Evolutionary conservation across 2,329 filamentous ascomycete species (phyloP).

Genomic region (Microascus cirrosus): DNA sequence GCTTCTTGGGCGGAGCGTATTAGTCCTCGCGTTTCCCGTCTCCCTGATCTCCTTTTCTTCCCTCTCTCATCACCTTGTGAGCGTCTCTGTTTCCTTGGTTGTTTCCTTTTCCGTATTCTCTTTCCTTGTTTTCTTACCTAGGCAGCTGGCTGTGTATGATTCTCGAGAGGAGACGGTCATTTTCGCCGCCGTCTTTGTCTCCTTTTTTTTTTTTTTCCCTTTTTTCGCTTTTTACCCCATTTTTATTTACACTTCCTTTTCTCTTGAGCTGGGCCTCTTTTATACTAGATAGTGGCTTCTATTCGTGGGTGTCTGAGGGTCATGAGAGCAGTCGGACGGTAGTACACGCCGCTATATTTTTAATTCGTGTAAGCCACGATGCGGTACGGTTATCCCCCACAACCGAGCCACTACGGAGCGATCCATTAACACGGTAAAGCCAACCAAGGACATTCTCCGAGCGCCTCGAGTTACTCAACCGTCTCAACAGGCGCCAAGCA

Average conservation of each 20-base stretch:
- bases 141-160: too few relatives aligned
- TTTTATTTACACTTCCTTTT: background rate
- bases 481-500: background rate
- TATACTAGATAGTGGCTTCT: background rate
- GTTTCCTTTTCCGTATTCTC: background rate
- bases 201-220: background rate
- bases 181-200: background rate
- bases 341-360: background rate
- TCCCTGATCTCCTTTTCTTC: background rate
- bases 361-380: background rate
- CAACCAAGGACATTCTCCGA: background rate
- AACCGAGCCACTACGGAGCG: background rate
- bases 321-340: background rate
- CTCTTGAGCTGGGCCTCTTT: background rate
- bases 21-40: background rate
- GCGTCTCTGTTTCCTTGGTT: background rate
- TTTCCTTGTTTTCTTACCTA: background rate
- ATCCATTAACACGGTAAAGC: background rate
- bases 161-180: too few relatives aligned
- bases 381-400: background rate
- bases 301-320: background rate
- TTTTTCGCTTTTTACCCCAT: background rate
- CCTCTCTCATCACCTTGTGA: background rate
- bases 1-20: background rate
- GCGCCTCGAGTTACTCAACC: background rate